These are phyloP conservation scores for Pythium angustatum DNA, from an alignment of 352 stramenopile genomes.

Conservation along the genomic window DNA sequence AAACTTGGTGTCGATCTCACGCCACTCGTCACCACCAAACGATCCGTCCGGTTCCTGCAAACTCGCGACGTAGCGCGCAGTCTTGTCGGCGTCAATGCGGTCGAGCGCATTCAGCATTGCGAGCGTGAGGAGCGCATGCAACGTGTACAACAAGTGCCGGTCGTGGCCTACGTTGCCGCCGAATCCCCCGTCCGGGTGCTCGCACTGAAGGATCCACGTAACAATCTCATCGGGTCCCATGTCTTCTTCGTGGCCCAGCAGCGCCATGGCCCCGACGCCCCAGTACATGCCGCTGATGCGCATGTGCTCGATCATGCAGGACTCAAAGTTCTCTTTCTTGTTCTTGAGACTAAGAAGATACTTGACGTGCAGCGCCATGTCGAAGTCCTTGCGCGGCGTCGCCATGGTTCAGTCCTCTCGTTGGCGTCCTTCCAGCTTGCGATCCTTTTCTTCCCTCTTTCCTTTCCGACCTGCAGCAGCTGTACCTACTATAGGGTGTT, in stretches of 20 bases:
- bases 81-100: conserved; percentile 77
- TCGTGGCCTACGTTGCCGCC: conserved; percentile 96
- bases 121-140: conserved; percentile 97
- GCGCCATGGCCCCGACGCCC: conserved; percentile 94
- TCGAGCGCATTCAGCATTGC: conserved; percentile 91
- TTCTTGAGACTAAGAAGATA: conserved; percentile 81
- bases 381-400: conserved; percentile 41
- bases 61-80: conserved; percentile 78
- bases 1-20: conserved; percentile 99
- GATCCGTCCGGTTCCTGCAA: conserved; percentile 97
- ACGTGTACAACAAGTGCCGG: conserved; percentile 97
- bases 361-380: conserved; percentile 69
- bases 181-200: conserved; percentile 92
- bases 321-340: conserved; percentile 91
- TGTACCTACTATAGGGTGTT: too few species aligned
- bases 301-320: conserved; percentile 96
- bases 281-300: conserved; percentile 98
- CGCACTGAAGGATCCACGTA: conserved; percentile 95
- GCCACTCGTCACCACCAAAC: conserved; percentile 96
- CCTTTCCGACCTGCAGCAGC: not conserved
- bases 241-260: conserved; percentile 90
- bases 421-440: not conserved
- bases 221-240: conserved; percentile 88
- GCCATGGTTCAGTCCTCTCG: conserved; percentile 3
- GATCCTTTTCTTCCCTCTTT: conserved; percentile 4